Conservation (phyloP, 2,329 filamentous ascomycete species). For the Mycosphaerella sp. region DNA sequence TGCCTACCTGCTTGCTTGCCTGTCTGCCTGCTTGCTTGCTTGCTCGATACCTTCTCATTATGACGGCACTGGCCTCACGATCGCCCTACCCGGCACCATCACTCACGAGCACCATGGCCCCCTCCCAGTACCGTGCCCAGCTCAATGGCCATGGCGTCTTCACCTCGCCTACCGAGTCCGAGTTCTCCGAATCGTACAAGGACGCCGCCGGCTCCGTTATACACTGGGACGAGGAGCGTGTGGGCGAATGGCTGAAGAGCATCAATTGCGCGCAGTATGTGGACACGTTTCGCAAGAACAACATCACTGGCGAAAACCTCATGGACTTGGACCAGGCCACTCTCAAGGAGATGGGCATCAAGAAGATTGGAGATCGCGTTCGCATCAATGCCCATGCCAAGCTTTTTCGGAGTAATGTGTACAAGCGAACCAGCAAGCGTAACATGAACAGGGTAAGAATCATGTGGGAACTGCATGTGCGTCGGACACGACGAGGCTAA, state of each 20-base stretch:
- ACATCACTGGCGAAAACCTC: slow-evolving; percentile 95
- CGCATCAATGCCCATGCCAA: slow-evolving; percentile 58
- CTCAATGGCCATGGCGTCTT: slow-evolving; percentile 44
- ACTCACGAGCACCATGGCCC: slow-evolving; percentile 23
- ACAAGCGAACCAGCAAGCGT: slow-evolving; percentile 55
- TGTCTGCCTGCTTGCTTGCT: neutral
- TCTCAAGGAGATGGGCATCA: slow-evolving; percentile 95
- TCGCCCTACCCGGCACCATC: slow-evolving; percentile 56
- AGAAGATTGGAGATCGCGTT: slow-evolving; percentile 94
- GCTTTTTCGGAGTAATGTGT: slow-evolving; percentile 44
- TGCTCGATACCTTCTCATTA: slow-evolving; percentile 31
- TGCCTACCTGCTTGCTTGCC: neutral
- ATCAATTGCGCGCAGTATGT: slow-evolving; percentile 96
- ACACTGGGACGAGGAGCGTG: slow-evolving; percentile 83
- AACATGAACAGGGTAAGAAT: slow-evolving; percentile 65
- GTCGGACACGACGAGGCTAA: neutral
- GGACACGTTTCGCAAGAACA: slow-evolving; percentile 77
- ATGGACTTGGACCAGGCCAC: slow-evolving; percentile 96
- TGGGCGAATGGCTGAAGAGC: slow-evolving; percentile 81
- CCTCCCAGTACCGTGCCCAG: slow-evolving; percentile 24
- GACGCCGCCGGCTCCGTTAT: slow-evolving; percentile 32
- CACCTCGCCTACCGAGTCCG: slow-evolving; percentile 81
- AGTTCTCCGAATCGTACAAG: slow-evolving; percentile 75
- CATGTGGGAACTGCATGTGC: slow-evolving; percentile 10
- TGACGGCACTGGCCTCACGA: slow-evolving; percentile 77